These are phyloP conservation scores for Wickerhamiella siamensis DNA, from an alignment of 805 yeast species.

Conservation along the genomic window DNA sequence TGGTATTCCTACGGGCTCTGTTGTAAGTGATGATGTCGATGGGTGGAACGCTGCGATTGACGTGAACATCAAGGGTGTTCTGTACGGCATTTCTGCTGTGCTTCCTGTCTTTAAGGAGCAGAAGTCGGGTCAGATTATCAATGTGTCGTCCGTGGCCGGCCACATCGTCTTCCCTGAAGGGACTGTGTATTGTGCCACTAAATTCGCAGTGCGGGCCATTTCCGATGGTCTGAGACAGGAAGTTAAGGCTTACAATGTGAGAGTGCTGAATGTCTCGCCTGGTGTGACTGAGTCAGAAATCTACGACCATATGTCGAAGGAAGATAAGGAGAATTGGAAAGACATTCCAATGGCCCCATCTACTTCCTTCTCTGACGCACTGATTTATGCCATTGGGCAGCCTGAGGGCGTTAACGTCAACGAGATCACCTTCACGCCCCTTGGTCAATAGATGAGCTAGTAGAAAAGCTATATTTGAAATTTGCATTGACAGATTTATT, in stretches of 20 bases:
- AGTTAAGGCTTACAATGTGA: slow-evolving; percentile 47
- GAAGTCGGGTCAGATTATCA: slow-evolving; percentile 45
- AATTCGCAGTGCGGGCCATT: slow-evolving; percentile 31
- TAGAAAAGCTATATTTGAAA: too few relatives aligned
- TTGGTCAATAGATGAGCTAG: too few relatives aligned
- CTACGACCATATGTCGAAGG: neutral
- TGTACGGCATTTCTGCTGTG: slow-evolving; percentile 63
- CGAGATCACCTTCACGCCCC: slow-evolving; percentile 1
- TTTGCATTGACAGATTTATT: too few relatives aligned
- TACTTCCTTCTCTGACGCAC: neutral
- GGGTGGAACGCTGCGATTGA: slow-evolving; percentile 48
- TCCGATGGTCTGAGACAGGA: slow-evolving; percentile 53
- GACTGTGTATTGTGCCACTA: neutral
- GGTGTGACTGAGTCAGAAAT: slow-evolving; percentile 66
- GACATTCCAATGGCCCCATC: neutral
- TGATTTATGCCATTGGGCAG: slow-evolving; percentile 1
- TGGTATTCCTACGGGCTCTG: slow-evolving; percentile 53
- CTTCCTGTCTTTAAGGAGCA: slow-evolving; percentile 54
- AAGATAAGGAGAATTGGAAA: neutral
- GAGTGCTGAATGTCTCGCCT: slow-evolving; percentile 59
- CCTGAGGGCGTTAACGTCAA: slow-evolving; percentile 1
- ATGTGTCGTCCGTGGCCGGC: slow-evolving; percentile 34
- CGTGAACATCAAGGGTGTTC: slow-evolving; percentile 72
- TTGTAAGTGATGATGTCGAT: slow-evolving; percentile 50
- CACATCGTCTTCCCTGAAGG: neutral